A percentile compares a stretch with the other conserved stretches of the same genome.
Conservation (phyloP, 495 filamentous ascomycete genomes). For the Hypoxylon crocopeplum region DNA sequence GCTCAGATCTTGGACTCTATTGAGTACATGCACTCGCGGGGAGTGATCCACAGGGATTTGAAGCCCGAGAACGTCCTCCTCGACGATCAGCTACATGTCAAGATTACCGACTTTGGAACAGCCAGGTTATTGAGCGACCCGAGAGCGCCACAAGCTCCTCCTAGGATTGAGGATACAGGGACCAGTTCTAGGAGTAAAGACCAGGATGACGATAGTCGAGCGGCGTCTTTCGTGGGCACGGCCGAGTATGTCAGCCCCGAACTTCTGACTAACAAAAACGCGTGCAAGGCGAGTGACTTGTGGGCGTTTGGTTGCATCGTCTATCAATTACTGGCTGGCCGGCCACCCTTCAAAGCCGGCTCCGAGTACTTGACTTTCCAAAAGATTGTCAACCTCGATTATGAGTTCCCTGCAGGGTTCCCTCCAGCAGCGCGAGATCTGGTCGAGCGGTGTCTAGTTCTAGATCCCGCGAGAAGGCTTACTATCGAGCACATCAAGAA, state of each 20-base stretch:
- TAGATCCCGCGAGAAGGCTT: conserved; percentile 86
- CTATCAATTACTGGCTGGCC: conserved; percentile 90
- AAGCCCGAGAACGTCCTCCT: conserved; percentile 98
- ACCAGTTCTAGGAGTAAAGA: conserved; percentile 48
- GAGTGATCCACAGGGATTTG: conserved; percentile 95
- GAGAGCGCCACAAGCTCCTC: conserved; percentile 54
- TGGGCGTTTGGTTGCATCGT: conserved; percentile 99
- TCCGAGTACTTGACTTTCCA: conserved; percentile 99
- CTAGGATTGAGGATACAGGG: conserved; percentile 42
- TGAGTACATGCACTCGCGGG: conserved; percentile 96
- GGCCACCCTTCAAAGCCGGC: conserved; percentile 96
- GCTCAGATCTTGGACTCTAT: conserved; percentile 97
- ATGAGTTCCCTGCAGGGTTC: conserved; percentile 91
- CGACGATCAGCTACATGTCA: conserved; percentile 95
- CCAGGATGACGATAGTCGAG: conserved; percentile 66
- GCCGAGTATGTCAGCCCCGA: conserved; percentile 99
- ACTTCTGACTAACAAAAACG: conserved; percentile 91
- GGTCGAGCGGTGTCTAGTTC: conserved; percentile 87
- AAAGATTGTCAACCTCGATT: conserved; percentile 93
- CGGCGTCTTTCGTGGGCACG: conserved; percentile 96
- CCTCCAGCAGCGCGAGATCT: conserved; percentile 88
- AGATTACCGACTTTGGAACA: conserved; percentile 99
- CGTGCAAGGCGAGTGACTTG: conserved; percentile 96
- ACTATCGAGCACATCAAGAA: conserved; percentile 97
- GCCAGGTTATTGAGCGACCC: conserved; percentile 86